A percentile compares a stretch with the other conserved stretches of the same genome.
These are phyloP conservation scores for Artomyces pyxidatus DNA, from an alignment of 768 basidiomycete species.

Conservation along the genomic window DNA sequence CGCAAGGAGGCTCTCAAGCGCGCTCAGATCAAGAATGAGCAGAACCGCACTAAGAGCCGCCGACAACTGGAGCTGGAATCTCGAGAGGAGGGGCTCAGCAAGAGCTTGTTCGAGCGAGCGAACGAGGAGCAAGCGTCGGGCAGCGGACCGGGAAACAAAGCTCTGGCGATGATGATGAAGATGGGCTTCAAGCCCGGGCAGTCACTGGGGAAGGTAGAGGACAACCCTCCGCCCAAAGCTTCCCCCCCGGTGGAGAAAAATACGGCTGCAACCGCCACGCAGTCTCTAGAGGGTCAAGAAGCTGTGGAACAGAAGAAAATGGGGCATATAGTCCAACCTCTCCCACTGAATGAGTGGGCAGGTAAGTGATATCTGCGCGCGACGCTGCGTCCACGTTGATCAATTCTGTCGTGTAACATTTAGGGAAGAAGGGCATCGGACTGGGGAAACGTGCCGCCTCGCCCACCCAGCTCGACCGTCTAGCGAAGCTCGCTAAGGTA, in stretches of 20 bases:
- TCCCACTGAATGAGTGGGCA: conserved; percentile 75
- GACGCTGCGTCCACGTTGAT: no score
- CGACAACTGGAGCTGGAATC: conserved; percentile 68
- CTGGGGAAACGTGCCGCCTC: conserved; percentile 60
- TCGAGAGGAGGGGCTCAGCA: conserved; percentile 69
- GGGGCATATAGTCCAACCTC: conserved; percentile 53
- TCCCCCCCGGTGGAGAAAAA: conserved; percentile 3
- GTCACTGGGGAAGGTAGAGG: conserved; percentile 48
- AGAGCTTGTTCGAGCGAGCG: conserved; percentile 73
- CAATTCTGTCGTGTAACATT: neutral
- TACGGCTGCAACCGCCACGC: neutral
- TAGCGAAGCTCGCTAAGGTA: conserved; percentile 66
- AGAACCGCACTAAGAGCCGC: conserved; percentile 55
- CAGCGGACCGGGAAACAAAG: conserved; percentile 55
- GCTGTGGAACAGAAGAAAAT: no score
- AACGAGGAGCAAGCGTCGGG: conserved; percentile 50
- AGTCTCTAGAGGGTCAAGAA: neutral
- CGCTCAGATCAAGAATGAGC: conserved; percentile 56
- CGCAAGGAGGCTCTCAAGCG: conserved; percentile 58
- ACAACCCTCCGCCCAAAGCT: conserved; percentile 6
- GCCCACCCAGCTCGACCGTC: conserved; percentile 51
- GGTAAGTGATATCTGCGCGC: no score
- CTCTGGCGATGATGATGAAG: conserved; percentile 85
- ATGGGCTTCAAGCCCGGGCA: conserved; percentile 90
- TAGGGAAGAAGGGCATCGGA: conserved; percentile 78